Conservation (phyloP, 139 green algal genomes). For the Picochlorum costavermella region DNA sequence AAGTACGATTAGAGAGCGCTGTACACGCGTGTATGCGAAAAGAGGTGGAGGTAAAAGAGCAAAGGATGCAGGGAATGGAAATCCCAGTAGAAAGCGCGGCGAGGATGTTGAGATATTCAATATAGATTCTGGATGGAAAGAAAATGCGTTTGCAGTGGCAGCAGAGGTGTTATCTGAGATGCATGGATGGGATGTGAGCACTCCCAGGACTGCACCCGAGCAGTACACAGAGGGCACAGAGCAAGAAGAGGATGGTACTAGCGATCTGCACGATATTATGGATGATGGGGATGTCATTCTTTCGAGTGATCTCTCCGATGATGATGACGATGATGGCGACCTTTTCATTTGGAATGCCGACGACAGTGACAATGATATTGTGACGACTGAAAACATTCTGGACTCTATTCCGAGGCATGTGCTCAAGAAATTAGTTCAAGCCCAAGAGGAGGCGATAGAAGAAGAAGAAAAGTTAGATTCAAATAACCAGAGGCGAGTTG, state of each 20-base stretch:
- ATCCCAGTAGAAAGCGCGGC: no score
- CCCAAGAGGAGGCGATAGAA: conserved; percentile 34
- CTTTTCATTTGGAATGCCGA: conserved; percentile 2
- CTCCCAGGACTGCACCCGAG: no score
- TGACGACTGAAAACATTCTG: background rate
- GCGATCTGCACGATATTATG: conserved; percentile 2
- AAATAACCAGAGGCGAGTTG: conserved; percentile 14
- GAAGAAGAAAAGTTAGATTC: conserved; percentile 29
- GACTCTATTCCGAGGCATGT: conserved; percentile 3
- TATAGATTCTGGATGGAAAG: conserved; percentile 29
- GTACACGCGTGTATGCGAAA: no score
- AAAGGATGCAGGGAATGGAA: background rate
- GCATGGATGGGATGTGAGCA: background rate
- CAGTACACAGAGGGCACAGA: no score
- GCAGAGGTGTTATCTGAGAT: background rate
- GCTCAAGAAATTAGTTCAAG: conserved; percentile 39
- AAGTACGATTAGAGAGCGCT: no score
- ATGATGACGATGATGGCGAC: conserved; percentile 1
- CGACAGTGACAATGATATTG: conserved; percentile 11
- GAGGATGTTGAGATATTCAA: conserved; percentile 37
- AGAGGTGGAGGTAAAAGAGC: background rate
- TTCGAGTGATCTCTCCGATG: conserved; percentile 6
- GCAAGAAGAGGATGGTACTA: conserved; percentile 10
- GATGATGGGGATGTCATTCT: conserved; percentile 5
- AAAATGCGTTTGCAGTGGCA: conserved; percentile 16